A percentile compares a stretch with the other conserved stretches of the same genome.
These are phyloP conservation scores for Sarocladium oryzae DNA, from an alignment of 2,329 filamentous ascomycete species.

Conservation along the genomic window DNA sequence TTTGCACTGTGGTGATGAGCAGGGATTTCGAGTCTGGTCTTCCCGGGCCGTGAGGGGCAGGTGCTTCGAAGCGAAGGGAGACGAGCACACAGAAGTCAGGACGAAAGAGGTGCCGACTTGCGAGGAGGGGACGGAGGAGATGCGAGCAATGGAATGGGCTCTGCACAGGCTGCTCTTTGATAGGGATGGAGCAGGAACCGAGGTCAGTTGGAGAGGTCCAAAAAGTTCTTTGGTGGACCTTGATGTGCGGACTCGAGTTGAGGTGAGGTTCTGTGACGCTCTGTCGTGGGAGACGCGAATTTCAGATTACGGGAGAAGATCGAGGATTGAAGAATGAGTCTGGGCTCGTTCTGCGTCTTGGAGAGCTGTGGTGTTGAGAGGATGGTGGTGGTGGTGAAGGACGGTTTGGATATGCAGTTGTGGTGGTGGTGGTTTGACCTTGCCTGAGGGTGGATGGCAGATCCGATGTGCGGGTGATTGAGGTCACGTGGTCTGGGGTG, in stretches of 20 bases:
- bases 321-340: constrained; percentile 2
- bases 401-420: background rate
- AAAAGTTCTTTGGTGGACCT: constrained; percentile 9
- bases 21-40: background rate
- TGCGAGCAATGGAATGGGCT: background rate
- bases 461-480: background rate
- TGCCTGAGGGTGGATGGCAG: background rate
- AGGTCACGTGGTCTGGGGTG: constrained; percentile 7
- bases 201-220: constrained; percentile 1
- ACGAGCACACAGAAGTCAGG: background rate
- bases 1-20: background rate
- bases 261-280: background rate
- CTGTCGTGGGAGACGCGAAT: background rate
- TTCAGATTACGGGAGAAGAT: background rate
- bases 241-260: background rate
- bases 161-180: background rate
- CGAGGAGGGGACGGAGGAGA: background rate
- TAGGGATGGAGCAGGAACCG: background rate
- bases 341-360: constrained; percentile 4
- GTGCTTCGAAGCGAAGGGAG: constrained; percentile 8
- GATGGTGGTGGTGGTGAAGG: background rate
- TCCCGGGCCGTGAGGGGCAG: constrained; percentile 5
- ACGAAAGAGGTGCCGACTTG: background rate
- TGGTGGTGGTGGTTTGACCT: background rate
- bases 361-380: background rate